These are phyloP conservation scores for Schizosaccharomyces lindneri DNA, from an alignment of 805 yeast genomes.

Conservation along the genomic window DNA sequence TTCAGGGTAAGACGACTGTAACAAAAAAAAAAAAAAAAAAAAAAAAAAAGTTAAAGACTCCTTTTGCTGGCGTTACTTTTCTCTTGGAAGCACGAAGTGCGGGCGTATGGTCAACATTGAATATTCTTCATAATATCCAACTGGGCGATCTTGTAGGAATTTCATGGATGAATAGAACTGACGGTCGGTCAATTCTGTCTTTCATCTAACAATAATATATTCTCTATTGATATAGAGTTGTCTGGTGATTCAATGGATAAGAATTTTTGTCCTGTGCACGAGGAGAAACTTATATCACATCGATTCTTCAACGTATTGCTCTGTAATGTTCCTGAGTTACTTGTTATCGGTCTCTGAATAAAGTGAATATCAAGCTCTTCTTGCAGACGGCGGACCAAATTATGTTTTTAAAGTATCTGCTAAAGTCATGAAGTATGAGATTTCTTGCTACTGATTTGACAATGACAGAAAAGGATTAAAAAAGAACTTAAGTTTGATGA, in stretches of 20 bases:
- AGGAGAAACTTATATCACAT: slow-evolving; percentile 69
- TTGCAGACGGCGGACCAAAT: slow-evolving; percentile 41
- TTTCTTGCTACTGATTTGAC: no score
- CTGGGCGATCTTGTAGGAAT: slow-evolving; percentile 64
- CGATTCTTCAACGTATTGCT: slow-evolving; percentile 55
- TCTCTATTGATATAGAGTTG: slow-evolving; percentile 12
- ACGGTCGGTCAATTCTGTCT: slow-evolving; percentile 51
- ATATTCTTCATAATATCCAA: no score
- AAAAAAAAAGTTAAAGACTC: no score
- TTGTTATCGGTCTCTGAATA: slow-evolving; percentile 30
- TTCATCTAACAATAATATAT: slow-evolving; percentile 11
- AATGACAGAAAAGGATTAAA: no score
- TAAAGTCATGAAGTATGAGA: slow-evolving; percentile 30
- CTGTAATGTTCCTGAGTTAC: slow-evolving; percentile 81
- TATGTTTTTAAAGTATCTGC: slow-evolving; percentile 35
- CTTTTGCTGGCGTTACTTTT: no score
- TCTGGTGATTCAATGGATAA: slow-evolving; percentile 47
- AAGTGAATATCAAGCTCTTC: slow-evolving; percentile 47
- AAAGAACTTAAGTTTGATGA: no score
- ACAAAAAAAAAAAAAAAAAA: no score
- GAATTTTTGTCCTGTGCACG: slow-evolving; percentile 37
- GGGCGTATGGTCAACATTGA: no score
- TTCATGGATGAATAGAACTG: slow-evolving; percentile 62
- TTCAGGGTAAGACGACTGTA: no score
- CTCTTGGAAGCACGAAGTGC: no score